These are phyloP conservation scores for Mycena venus DNA, from an alignment of 768 basidiomycete genomes.

Conservation along the genomic window DNA sequence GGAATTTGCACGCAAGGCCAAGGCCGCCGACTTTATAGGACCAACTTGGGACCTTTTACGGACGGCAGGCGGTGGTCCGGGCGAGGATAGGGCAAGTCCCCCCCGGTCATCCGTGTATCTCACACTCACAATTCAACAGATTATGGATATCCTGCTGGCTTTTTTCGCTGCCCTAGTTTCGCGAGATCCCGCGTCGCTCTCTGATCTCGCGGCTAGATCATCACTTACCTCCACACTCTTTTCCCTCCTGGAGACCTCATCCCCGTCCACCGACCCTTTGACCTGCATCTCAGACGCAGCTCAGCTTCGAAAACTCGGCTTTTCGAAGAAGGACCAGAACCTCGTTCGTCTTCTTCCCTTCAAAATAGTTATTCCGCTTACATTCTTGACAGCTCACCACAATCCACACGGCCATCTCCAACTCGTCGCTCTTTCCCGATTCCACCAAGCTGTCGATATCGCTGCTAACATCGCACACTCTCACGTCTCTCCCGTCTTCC, in stretches of 20 bases:
- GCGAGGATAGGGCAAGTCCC: conserved; percentile 63
- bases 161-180: conserved; percentile 76
- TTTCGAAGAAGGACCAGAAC: conserved; percentile 69
- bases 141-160: conserved; percentile 73
- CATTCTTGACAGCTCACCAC: conserved; percentile 49
- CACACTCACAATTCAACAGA: conserved; percentile 48
- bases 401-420: conserved; percentile 50
- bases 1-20: conserved; percentile 86
- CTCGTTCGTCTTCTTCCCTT: conserved; percentile 56
- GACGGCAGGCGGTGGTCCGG: conserved; percentile 68
- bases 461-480: conserved; percentile 64
- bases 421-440: conserved; percentile 50
- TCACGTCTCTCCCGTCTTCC: conserved; percentile 63
- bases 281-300: conserved; percentile 55
- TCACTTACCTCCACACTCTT: conserved; percentile 52
- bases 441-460: conserved; percentile 63
- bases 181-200: conserved; percentile 66
- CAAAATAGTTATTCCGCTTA: not conserved
- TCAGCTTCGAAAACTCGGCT: conserved; percentile 64
- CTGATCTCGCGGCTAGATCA: conserved; percentile 61
- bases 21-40: conserved; percentile 78
- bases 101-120: not conserved
- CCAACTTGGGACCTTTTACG: conserved; percentile 78
- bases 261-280: conserved; percentile 62
- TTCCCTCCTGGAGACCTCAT: conserved; percentile 50